Conservation (phyloP, 352 stramenopile genomes). For the Pythium phragmitis region DNA sequence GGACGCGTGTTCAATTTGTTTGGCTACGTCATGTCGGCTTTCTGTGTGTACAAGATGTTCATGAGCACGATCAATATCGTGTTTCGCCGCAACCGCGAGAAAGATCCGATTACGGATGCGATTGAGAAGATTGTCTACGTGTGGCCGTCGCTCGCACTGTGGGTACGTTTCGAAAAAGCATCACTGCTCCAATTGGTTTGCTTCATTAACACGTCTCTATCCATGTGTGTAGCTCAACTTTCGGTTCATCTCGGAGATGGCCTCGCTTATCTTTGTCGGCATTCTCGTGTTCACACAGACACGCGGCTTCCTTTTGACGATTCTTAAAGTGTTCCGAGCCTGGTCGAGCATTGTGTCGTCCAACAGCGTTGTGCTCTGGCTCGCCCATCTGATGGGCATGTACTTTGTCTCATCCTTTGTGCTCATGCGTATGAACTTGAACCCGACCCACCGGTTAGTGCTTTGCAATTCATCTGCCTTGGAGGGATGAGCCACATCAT, state of each 20-base stretch:
- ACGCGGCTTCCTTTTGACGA: constrained; percentile 70
- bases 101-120: constrained; percentile 78
- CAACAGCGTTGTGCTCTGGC: constrained; percentile 80
- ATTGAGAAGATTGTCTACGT: constrained; percentile 84
- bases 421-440: constrained; percentile 88
- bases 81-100: constrained; percentile 76
- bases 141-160: constrained; percentile 70
- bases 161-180: constrained; percentile 27
- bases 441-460: constrained; percentile 54
- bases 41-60: constrained; percentile 87
- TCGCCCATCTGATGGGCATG: constrained; percentile 86
- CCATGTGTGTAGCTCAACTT: constrained; percentile 56
- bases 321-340: constrained; percentile 77
- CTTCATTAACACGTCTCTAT: not conserved
- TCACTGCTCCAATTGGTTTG: not conserved
- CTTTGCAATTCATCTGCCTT: not conserved
- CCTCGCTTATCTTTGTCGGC: constrained; percentile 72
- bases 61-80: constrained; percentile 85
- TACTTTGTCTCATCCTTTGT: constrained; percentile 89
- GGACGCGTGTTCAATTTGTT: constrained; percentile 82
- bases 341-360: constrained; percentile 84
- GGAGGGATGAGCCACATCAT: no score
- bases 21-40: constrained; percentile 70
- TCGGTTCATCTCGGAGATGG: constrained; percentile 74
- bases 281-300: constrained; percentile 86